Conservation (phyloP, 208 protist genomes). For the Borovskyia barvae region DNA sequence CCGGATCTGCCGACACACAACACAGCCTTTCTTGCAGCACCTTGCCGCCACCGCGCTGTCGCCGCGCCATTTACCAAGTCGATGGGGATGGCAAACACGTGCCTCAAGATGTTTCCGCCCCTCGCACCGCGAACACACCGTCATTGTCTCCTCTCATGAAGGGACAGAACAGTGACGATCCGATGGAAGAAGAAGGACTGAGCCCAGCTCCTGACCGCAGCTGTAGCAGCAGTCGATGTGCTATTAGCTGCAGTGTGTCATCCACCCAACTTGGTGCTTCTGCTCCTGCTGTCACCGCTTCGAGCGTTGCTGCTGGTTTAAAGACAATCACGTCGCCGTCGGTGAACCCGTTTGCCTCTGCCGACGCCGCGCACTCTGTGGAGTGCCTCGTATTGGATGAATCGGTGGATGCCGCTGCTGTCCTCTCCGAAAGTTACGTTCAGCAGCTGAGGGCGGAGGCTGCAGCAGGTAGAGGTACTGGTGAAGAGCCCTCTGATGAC, state of each 20-base stretch:
- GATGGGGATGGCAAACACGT: background rate
- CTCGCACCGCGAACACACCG: too few species aligned
- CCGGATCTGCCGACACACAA: conserved; percentile 23
- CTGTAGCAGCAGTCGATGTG: background rate
- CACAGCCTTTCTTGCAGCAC: conserved; percentile 22
- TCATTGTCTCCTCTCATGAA: too few species aligned
- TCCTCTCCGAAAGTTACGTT: background rate
- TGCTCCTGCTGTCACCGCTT: too few species aligned
- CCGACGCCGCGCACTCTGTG: background rate
- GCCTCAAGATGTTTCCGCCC: background rate
- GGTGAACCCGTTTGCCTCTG: too few species aligned
- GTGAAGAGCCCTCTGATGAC: background rate
- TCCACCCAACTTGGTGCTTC: background rate
- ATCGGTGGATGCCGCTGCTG: background rate
- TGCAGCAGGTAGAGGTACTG: background rate
- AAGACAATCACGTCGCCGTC: background rate
- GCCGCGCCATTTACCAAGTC: background rate
- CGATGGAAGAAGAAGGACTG: too few species aligned
- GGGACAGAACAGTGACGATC: too few species aligned
- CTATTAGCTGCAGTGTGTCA: conserved; percentile 1
- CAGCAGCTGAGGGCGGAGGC: conserved; percentile 1
- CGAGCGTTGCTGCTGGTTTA: background rate
- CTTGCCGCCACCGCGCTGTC: conserved; percentile 7
- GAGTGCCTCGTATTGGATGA: conserved; percentile 8
- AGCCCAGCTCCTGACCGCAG: too few species aligned